phyloP scores from a whole-genome alignment of 495 filamentous ascomycete genomes.

The Durotheca rogersii region DNA sequence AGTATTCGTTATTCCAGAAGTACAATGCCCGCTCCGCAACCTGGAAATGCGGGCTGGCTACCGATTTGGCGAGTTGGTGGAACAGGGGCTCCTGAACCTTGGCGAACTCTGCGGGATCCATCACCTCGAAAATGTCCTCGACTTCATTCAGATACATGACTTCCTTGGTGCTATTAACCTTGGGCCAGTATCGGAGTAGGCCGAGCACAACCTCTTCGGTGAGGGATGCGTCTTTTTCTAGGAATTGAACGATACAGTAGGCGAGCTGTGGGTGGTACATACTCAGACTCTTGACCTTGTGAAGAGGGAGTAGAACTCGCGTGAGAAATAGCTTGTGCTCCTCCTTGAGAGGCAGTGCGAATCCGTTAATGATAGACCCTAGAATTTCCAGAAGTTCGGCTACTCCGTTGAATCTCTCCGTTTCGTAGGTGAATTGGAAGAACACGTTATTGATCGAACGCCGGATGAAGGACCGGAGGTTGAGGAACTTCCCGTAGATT shows the following conservation, averaged over 20 bases:
- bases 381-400: constrained; percentile 96
- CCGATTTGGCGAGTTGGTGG: constrained; percentile 94
- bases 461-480: constrained; percentile 93
- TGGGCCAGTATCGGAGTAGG: constrained; percentile 95
- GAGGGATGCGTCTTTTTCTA: constrained; percentile 95
- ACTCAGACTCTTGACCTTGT: constrained; percentile 98
- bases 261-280: constrained; percentile 99
- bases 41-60: constrained; percentile 98
- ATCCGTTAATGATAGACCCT: constrained; percentile 99
- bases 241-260: constrained; percentile 98
- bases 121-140: constrained; percentile 99
- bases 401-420: constrained; percentile 97
- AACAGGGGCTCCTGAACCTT: constrained; percentile 98
- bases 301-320: constrained; percentile 84
- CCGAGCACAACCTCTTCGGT: constrained; percentile 98
- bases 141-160: constrained; percentile 99
- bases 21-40: constrained; percentile 96
- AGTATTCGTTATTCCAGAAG: constrained; percentile 99
- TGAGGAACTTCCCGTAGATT: constrained; percentile 99
- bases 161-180: constrained; percentile 98
- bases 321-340: constrained; percentile 99
- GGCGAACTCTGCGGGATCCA: constrained; percentile 98
- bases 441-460: constrained; percentile 99
- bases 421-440: constrained; percentile 99
- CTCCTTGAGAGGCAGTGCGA: constrained; percentile 95